Percentiles rank a stretch among this genome's conserved stretches.
Conservation (phyloP, 495 filamentous ascomycete species). For the Aspergillus affinis region DNA sequence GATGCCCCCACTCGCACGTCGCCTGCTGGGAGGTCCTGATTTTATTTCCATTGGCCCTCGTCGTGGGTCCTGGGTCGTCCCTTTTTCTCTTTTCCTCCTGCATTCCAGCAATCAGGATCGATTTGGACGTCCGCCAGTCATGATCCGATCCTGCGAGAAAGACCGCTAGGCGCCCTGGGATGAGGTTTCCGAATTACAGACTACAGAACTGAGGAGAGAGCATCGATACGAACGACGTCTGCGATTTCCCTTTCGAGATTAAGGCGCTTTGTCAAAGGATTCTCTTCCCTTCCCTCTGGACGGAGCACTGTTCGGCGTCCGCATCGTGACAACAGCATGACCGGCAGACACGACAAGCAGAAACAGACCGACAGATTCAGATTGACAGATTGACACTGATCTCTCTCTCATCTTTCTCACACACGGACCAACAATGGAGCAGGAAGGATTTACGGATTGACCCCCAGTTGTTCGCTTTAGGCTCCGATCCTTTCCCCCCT, state of each 20-base stretch:
- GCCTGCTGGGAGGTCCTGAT: background rate
- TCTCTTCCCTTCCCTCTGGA: background rate
- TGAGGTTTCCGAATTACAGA: background rate
- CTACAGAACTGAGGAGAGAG: background rate
- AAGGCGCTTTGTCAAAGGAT: background rate
- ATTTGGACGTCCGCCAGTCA: constrained; percentile 8
- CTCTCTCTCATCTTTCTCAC: background rate
- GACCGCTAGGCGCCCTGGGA: constrained; percentile 1
- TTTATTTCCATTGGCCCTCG: background rate
- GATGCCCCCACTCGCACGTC: constrained; percentile 26
- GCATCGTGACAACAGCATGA: too few relatives aligned
- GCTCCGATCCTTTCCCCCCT: background rate
- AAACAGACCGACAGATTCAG: background rate
- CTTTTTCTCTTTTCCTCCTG: background rate
- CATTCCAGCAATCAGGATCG: constrained; percentile 21
- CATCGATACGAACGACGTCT: constrained; percentile 8
- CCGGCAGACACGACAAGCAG: background rate
- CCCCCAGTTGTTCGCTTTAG: background rate
- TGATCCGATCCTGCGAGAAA: background rate
- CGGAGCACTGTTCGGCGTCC: background rate
- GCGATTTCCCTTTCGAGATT: constrained; percentile 6
- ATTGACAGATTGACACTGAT: background rate
- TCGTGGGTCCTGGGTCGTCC: constrained; percentile 12
- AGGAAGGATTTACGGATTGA: background rate
- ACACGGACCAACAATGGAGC: background rate